These are phyloP conservation scores for Lasiodiplodia theobromae DNA, from an alignment of 2,329 filamentous ascomycete species.

Conservation along the genomic window DNA sequence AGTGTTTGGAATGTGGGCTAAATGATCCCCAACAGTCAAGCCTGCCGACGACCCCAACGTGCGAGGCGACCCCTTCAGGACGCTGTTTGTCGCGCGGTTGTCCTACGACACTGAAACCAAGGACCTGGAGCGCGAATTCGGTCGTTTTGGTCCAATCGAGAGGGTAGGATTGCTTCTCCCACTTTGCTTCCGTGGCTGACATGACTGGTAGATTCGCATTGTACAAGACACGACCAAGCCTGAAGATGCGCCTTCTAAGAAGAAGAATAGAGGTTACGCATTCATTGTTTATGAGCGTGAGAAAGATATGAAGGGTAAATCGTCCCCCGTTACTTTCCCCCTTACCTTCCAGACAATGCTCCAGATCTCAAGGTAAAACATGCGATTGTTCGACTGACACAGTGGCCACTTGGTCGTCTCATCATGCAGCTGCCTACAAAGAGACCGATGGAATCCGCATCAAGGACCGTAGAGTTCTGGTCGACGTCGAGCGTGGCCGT, in stretches of 20 bases:
- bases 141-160: slow-evolving; percentile 91
- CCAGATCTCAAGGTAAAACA: slow-evolving; percentile 28
- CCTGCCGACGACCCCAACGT: slow-evolving; percentile 86
- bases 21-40: slow-evolving; percentile 66
- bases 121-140: slow-evolving; percentile 92
- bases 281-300: slow-evolving; percentile 98
- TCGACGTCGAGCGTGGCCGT: slow-evolving; percentile 94
- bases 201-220: slow-evolving; percentile 75
- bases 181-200: slow-evolving; percentile 19
- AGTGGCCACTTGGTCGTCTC: slow-evolving; percentile 50
- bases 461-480: slow-evolving; percentile 88
- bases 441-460: slow-evolving; percentile 88
- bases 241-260: slow-evolving; percentile 63
- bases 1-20: neutral
- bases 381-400: slow-evolving; percentile 64
- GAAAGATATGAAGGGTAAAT: slow-evolving; percentile 98
- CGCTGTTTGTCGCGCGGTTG: slow-evolving; percentile 87
- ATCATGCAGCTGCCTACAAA: slow-evolving; percentile 83
- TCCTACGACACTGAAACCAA: slow-evolving; percentile 89
- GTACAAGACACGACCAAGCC: slow-evolving; percentile 77
- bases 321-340: slow-evolving; percentile 47
- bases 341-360: slow-evolving; percentile 38
- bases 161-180: slow-evolving; percentile 65
- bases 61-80: slow-evolving; percentile 92
- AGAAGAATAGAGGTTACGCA: slow-evolving; percentile 88